Evolutionary conservation across 2,329 filamentous ascomycete genomes (phyloP).

Genomic region (Shiraia bambusicola): DNA sequence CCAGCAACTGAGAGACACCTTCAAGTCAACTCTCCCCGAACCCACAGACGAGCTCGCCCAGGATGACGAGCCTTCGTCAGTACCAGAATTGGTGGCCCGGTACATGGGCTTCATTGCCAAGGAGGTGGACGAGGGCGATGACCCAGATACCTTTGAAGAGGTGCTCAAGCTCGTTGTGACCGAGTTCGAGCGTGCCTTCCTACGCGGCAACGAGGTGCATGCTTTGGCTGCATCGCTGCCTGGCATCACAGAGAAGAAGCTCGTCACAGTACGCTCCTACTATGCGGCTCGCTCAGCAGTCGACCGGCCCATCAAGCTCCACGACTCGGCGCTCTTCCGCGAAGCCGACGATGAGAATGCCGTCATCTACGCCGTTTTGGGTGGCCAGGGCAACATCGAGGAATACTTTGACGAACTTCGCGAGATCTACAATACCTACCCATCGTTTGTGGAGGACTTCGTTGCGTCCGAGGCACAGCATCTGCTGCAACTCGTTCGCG

Average conservation of each 20-base stretch:
- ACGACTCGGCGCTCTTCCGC: slow-evolving; percentile 89
- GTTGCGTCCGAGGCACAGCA: slow-evolving; percentile 79
- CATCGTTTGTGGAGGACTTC: slow-evolving; percentile 84
- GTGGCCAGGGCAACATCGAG: slow-evolving; percentile 97
- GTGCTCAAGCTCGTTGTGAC: slow-evolving; percentile 89
- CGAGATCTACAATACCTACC: slow-evolving; percentile 87
- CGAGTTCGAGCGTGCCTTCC: slow-evolving; percentile 94
- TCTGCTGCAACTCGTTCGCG: slow-evolving; percentile 79
- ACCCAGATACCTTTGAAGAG: slow-evolving; percentile 87
- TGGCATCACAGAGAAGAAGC: slow-evolving; percentile 90
- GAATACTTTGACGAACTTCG: slow-evolving; percentile 98
- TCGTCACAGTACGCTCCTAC: slow-evolving; percentile 86
- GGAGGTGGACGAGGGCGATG: slow-evolving; percentile 90
- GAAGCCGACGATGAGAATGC: slow-evolving; percentile 83
- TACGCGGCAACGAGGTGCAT: slow-evolving; percentile 95
- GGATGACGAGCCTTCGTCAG: slow-evolving; percentile 98
- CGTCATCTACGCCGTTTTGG: slow-evolving; percentile 89
- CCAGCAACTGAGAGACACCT: slow-evolving; percentile 88
- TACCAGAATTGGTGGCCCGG: slow-evolving; percentile 85
- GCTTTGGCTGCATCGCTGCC: slow-evolving; percentile 81
- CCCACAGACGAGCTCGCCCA: slow-evolving; percentile 96
- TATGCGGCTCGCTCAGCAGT: slow-evolving; percentile 83
- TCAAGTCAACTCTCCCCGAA: slow-evolving; percentile 78
- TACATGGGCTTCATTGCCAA: slow-evolving; percentile 88
- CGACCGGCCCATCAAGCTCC: slow-evolving; percentile 83